Evolutionary conservation across 768 basidiomycete genomes (phyloP).

Genomic region (Tylopilus vinaceipallidus): DNA sequence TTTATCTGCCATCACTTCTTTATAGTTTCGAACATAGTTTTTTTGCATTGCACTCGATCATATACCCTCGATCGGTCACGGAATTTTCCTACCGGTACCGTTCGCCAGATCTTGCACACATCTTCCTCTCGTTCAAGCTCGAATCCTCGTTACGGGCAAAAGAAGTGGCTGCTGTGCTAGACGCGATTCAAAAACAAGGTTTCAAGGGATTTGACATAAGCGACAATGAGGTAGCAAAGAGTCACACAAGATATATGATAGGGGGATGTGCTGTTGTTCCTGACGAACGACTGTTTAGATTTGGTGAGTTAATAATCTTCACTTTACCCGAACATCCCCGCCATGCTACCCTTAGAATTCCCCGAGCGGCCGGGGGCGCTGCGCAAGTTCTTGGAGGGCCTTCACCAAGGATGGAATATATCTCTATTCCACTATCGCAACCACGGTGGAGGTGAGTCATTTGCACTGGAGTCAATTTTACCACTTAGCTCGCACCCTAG

Average conservation of each 20-base stretch:
- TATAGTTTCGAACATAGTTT: slow-evolving; percentile 53
- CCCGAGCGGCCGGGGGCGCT: slow-evolving; percentile 93
- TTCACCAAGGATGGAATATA: slow-evolving; percentile 90
- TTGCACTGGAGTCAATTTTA: not conserved
- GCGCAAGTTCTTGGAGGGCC: slow-evolving; percentile 81
- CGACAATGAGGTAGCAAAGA: slow-evolving; percentile 94
- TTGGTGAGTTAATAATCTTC: slow-evolving; percentile 57
- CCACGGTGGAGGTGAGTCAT: slow-evolving; percentile 83
- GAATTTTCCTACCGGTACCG: slow-evolving; percentile 95
- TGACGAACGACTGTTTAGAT: slow-evolving; percentile 88
- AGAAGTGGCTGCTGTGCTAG: slow-evolving; percentile 66
- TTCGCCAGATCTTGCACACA: slow-evolving; percentile 68
- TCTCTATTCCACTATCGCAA: slow-evolving; percentile 97
- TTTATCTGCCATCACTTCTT: not conserved
- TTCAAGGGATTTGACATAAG: slow-evolving; percentile 91
- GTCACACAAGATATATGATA: slow-evolving; percentile 91
- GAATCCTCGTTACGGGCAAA: slow-evolving; percentile 48
- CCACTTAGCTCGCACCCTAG: slow-evolving; percentile 39
- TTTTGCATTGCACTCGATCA: slow-evolving; percentile 77
- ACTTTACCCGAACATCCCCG: too few relatives aligned
- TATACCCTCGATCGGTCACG: slow-evolving; percentile 89
- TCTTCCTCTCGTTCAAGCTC: slow-evolving; percentile 89
- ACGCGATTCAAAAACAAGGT: slow-evolving; percentile 56
- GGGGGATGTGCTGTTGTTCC: slow-evolving; percentile 78
- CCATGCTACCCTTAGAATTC: too few relatives aligned